A percentile compares a stretch with the other conserved stretches of the same genome.
Conservation (phyloP, 2,329 filamentous ascomycete genomes). For the Pyricularia sp. region DNA sequence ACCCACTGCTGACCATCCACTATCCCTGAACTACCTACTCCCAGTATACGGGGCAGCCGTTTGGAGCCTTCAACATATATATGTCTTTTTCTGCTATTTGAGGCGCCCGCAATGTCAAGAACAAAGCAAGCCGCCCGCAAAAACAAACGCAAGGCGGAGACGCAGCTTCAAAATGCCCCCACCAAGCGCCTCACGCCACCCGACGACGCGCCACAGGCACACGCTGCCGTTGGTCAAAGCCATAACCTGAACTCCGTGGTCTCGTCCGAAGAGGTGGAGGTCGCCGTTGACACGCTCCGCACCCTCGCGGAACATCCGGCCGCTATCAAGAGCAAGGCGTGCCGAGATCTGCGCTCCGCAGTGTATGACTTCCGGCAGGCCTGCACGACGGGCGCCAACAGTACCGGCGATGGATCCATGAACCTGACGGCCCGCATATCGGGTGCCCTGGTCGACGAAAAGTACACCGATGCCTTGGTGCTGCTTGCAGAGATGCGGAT, state of each 20-base stretch:
- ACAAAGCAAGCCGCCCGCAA: background rate
- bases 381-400: slow-evolving; percentile 57
- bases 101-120: background rate
- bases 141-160: background rate
- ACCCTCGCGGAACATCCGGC: slow-evolving; percentile 48
- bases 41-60: background rate
- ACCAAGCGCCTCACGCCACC: slow-evolving; percentile 21
- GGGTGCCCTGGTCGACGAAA: slow-evolving; percentile 54
- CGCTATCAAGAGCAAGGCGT: slow-evolving; percentile 59
- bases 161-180: slow-evolving; percentile 4
- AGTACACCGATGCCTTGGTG: slow-evolving; percentile 55
- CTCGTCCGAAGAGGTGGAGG: slow-evolving; percentile 57
- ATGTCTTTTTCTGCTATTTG: background rate
- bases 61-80: background rate
- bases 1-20: background rate
- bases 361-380: slow-evolving; percentile 62
- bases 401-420: slow-evolving; percentile 33
- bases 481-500: slow-evolving; percentile 63
- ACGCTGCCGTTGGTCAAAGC: slow-evolving; percentile 15
- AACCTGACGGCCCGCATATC: slow-evolving; percentile 60
- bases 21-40: background rate
- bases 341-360: slow-evolving; percentile 55
- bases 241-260: slow-evolving; percentile 39
- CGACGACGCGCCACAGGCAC: slow-evolving; percentile 25
- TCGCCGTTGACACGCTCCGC: slow-evolving; percentile 54